Evolutionary conservation across 2,329 filamentous ascomycete genomes (phyloP), one percentile per base, ranked within the genome.

Genomic region (Trichoderma atroviride): DNA sequence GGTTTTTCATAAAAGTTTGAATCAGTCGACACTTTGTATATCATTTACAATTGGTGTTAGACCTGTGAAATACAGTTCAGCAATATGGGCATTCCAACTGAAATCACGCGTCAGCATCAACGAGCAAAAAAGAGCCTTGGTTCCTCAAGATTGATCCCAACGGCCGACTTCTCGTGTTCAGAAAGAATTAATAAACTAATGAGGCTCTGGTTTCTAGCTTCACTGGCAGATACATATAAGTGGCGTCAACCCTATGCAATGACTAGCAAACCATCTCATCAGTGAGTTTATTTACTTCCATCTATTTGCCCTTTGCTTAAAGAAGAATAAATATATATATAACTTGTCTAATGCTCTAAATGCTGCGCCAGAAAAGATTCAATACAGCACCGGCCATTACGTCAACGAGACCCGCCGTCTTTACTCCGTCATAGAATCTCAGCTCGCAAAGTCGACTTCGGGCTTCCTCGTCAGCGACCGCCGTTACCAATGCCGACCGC

Each of bases 71-170:
- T n/a, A n/a, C n/a, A n/a, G n/a, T n/a, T n/a, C n/a, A n/a, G n/a
- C n/a, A 69, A 68, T 9, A 79, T 79, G 77, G 73, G 76, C 56
- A 79, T 74, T n/a, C 75, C 77, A 71, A 79, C 91, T 9, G 84
- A 92, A 74, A 93, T 97, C 75, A 91, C 89, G 53, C 24, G 86
- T 96, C 70, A 82, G 79, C 72, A 91, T 92, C 72, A 92, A 93
- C 78, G 86, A 83, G n/a, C 93, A n/a, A 96, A 75, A 96, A 96
- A 78, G 83, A 95, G 79, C 88, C 88, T n/a, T 96, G 92, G 93
- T 97, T 95, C 81, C 86, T 96, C 35, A 89, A 90, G 65, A 96
- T 97, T 82, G 97, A 97, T 81, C 94, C 94, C 81, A 97, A 97
- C 79, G 94, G 94, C 72, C 91, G 94, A 73, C 97, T 97, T 75